Evolutionary conservation across 1,284 basidiomycete genomes (phyloP).

Genomic region (Cronartium quercuum): DNA sequence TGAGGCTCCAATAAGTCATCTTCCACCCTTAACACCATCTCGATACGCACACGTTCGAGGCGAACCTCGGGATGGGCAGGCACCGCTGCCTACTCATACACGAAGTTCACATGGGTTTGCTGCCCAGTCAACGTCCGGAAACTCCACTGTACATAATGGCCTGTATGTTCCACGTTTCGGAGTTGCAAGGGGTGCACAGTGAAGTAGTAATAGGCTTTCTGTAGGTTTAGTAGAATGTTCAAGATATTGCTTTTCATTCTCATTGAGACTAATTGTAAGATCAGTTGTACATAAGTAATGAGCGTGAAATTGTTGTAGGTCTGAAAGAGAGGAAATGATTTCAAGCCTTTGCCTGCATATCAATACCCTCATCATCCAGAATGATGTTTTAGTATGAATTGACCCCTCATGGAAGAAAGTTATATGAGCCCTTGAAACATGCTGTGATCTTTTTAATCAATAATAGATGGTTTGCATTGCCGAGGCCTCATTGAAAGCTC

Average conservation of each 20-base stretch:
- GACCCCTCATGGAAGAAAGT: neutral
- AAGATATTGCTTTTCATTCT: no score
- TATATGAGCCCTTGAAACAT: neutral
- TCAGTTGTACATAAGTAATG: no score
- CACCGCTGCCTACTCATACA: neutral
- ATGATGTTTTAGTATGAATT: neutral
- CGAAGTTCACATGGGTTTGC: neutral
- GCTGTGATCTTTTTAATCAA: neutral
- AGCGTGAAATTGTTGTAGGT: no score
- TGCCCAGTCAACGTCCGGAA: neutral
- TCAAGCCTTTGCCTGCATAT: neutral
- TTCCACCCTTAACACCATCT: neutral
- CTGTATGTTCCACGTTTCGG: neutral
- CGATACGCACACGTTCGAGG: neutral
- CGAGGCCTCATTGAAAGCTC: neutral
- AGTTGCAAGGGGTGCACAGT: neutral
- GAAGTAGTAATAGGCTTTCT: no score
- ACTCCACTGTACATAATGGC: neutral
- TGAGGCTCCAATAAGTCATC: neutral
- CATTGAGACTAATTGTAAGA: no score
- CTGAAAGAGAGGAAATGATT: neutral
- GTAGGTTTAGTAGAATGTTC: no score
- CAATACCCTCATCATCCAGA: no score
- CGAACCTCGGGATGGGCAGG: neutral
- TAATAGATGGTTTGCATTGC: conserved; percentile 36